Base-by-base conservation (phyloP, 306 rosid genomes). In the barrel medic (Medicago truncatula) region DNA sequence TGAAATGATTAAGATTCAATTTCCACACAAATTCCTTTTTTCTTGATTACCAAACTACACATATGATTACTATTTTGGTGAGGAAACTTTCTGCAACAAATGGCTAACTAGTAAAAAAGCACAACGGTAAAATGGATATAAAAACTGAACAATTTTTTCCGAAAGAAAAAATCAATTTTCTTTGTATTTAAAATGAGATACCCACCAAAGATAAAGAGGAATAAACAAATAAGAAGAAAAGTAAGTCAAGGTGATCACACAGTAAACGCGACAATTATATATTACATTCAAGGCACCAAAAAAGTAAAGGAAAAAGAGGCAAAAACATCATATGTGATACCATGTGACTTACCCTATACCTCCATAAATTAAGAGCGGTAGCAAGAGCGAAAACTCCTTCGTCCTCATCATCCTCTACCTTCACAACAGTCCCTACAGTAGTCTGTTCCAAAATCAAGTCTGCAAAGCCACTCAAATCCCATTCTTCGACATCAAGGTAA, bases 351-450 rank as follows among this genome's bases (percentile, higher is more conserved):
- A 83, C 98, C 88, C 84, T 80, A 57, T 90, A 89, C 86, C 96
- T 87, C 60, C 82, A 76, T 77, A 92, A 70, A 85, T 89, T 92
- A 80, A 95, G 92, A 62, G 90, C 89, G 9, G 89, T 84, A 41
- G 85, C 90, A 84, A 92, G 68, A 47, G 90, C 87, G 3, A 85
- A 95, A 70, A 92, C 71, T 25, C 89, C 90, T 81, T 89, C 92
- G 69, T 95, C 98, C 79, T 92, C 96, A 9, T 92, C 98, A 70
- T 76, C 92, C 78, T 92, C 96, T 58, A 90, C 56, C 77, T 92
- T 92, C 34, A 89, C 92, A 70, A 90, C 89, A 86, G 89, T 78
- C 23, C 97, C 97, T 20, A 89, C 93, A 0, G 90, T 89, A 70
- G 84, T 84, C 86, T 92, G 94, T 50, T 41, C 90, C 87, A 88